These are phyloP conservation scores for Chlorella ohadii DNA, from an alignment of 139 green algal species.

Conservation along the genomic window DNA sequence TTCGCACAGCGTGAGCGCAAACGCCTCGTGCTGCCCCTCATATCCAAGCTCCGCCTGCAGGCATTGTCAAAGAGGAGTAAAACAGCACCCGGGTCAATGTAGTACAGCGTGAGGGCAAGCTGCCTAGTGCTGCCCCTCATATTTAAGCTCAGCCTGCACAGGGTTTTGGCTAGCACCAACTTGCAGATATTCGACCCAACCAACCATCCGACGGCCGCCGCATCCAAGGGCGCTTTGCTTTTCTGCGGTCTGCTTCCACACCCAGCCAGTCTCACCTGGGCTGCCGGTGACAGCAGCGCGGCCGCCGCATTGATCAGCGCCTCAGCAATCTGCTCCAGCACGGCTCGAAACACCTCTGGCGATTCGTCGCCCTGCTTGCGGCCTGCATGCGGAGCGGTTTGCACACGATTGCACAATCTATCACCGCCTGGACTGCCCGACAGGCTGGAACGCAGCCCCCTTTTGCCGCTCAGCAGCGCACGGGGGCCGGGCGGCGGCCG, in stretches of 20 bases:
- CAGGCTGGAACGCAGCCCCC: too few relatives aligned
- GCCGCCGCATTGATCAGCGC: constrained; percentile 55
- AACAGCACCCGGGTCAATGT: too few relatives aligned
- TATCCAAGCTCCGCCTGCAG: constrained; percentile 54
- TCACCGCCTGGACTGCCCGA: too few relatives aligned
- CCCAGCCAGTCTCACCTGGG: background rate
- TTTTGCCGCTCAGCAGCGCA: too few relatives aligned
- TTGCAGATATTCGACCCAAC: too few relatives aligned
- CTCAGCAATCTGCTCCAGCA: constrained; percentile 60
- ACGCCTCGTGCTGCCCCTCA: constrained; percentile 70
- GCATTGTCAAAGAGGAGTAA: too few relatives aligned
- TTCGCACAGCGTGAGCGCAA: constrained; percentile 69
- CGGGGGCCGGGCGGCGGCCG: too few relatives aligned
- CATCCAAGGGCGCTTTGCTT: too few relatives aligned
- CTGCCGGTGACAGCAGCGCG: constrained; percentile 43
- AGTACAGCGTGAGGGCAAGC: constrained; percentile 70
- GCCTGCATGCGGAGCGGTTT: background rate
- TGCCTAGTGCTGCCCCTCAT: constrained; percentile 69
- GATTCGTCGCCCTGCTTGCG: constrained; percentile 64
- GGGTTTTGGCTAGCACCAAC: too few relatives aligned
- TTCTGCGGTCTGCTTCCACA: too few relatives aligned
- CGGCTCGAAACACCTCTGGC: constrained; percentile 44
- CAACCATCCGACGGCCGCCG: too few relatives aligned
- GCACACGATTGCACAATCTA: too few relatives aligned
- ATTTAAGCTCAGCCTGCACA: constrained; percentile 55